These are phyloP conservation scores for Fennellomyces sp. DNA, from an alignment of 371 early-diverging fungal genomes.

Conservation along the genomic window DNA sequence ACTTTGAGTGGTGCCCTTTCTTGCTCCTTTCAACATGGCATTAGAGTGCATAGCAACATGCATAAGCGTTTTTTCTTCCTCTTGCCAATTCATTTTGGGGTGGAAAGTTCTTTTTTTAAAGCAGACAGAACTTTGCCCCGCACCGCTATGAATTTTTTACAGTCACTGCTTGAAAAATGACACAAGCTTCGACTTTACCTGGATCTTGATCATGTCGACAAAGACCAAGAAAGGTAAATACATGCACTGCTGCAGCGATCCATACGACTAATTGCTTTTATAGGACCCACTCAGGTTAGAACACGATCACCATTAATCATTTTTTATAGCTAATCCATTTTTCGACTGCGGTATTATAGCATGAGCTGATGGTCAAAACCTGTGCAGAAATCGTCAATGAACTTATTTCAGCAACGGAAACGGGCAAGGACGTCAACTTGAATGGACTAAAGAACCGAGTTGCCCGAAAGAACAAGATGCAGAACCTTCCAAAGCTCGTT, in stretches of 20 bases:
- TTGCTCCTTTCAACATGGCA: neutral
- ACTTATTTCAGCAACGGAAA: slow-evolving; percentile 72
- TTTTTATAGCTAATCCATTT: neutral
- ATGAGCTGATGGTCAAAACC: slow-evolving; percentile 81
- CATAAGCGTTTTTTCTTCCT: too few relatives aligned
- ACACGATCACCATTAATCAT: neutral
- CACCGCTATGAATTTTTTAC: too few relatives aligned
- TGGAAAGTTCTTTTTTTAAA: too few relatives aligned
- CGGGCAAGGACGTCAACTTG: slow-evolving; percentile 83
- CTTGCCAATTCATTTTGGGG: too few relatives aligned
- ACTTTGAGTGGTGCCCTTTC: neutral
- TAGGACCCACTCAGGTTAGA: slow-evolving; percentile 38
- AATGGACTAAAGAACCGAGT: slow-evolving; percentile 83
- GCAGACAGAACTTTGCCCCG: too few relatives aligned
- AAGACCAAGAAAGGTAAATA: slow-evolving; percentile 38
- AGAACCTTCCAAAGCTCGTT: slow-evolving; percentile 94
- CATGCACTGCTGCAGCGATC: neutral
- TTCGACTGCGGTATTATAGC: too few relatives aligned
- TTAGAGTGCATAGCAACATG: neutral
- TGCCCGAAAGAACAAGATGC: slow-evolving; percentile 79
- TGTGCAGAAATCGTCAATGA: slow-evolving; percentile 92
- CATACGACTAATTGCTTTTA: neutral
- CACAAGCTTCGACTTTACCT: neutral
- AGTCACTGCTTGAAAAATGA: neutral
- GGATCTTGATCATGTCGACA: slow-evolving; percentile 19